Evolutionary conservation across 768 basidiomycete genomes (phyloP), one percentile per base, ranked within the genome.

Genomic region (Hypholoma sublateritium): DNA sequence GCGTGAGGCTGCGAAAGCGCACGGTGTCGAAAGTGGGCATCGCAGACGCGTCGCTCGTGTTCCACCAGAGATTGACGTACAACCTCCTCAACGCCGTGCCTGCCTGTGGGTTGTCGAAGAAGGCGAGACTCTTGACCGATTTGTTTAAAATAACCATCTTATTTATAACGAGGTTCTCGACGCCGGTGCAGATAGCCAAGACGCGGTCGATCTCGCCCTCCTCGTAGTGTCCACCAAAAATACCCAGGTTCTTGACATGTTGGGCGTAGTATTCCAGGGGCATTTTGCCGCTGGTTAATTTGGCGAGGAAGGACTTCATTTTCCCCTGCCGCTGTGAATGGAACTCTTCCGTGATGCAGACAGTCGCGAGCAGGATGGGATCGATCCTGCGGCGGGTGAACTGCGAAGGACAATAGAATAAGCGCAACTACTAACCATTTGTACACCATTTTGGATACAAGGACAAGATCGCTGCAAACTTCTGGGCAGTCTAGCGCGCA

Each of bases 241-340:
- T 52, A 44, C 32, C 49, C 45, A 62, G 51, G 56, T 62, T 62
- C 39, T 62, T 62, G 54, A 62, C 36, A 54, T 60, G 49, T 60
- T 62, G 49, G 28, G 55, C 55, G 37, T 62, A 62, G 54, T 56
- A 62, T 39, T 60, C 55, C 34, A 34, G 42, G 22, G 59, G 59
- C 28, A 32, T 32, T 62, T 62, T 59, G 55, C 61, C 50, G 44
- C 54, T 56, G 39, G 12, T 46, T 42, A 55, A 50, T 53, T 62
- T 57, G 35, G 32, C 50, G 22, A 62, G 35, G 22, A 62, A 62
- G 24, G 22, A 50, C 24, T 53, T 45, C 39, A 53, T 8, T 48
- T 32, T 32, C 9, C 28, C 28, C 16, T 43, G 37, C 22, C 48
- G 37, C 19, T 57, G 24, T 22, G 53, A 56, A 7, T 35, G 13